Evolutionary conservation across 2,329 filamentous ascomycete genomes (phyloP).

Genomic region (Neonectria neomacrospora): DNA sequence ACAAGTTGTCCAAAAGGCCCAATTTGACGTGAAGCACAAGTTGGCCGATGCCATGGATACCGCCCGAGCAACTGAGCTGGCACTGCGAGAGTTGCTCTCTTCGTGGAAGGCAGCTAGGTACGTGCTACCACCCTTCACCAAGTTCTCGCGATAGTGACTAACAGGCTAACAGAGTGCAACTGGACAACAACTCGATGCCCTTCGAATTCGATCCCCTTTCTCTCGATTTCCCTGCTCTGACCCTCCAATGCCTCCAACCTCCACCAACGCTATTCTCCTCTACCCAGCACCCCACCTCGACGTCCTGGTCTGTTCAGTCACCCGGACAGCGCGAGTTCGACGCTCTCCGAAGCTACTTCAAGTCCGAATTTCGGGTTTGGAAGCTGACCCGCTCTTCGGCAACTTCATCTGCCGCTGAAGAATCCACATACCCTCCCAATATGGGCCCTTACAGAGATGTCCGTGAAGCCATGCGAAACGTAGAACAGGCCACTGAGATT

Average conservation of each 20-base stretch:
- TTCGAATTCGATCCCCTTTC: constrained; percentile 87
- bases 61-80: constrained; percentile 85
- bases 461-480: constrained; percentile 59
- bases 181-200: constrained; percentile 66
- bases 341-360: constrained; percentile 74
- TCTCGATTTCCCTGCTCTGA: constrained; percentile 87
- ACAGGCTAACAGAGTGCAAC: constrained; percentile 58
- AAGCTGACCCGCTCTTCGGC: constrained; percentile 63
- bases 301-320: constrained; percentile 83
- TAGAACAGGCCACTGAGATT: constrained; percentile 63
- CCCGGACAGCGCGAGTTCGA: constrained; percentile 80
- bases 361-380: constrained; percentile 74
- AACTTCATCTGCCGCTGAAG: constrained; percentile 62
- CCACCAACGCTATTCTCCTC: constrained; percentile 86
- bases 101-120: constrained; percentile 87
- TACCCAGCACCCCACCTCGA: constrained; percentile 79
- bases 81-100: constrained; percentile 82
- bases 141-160: constrained; percentile 18
- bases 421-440: constrained; percentile 61
- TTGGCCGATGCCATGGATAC: constrained; percentile 78
- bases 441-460: constrained; percentile 54
- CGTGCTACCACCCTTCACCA: constrained; percentile 43
- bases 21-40: constrained; percentile 72
- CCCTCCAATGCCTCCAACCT: constrained; percentile 81
- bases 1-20: constrained; percentile 66